phyloP scores from a whole-genome alignment of 2,329 filamentous ascomycete species.

The Colletotrichum euphorbiae region DNA sequence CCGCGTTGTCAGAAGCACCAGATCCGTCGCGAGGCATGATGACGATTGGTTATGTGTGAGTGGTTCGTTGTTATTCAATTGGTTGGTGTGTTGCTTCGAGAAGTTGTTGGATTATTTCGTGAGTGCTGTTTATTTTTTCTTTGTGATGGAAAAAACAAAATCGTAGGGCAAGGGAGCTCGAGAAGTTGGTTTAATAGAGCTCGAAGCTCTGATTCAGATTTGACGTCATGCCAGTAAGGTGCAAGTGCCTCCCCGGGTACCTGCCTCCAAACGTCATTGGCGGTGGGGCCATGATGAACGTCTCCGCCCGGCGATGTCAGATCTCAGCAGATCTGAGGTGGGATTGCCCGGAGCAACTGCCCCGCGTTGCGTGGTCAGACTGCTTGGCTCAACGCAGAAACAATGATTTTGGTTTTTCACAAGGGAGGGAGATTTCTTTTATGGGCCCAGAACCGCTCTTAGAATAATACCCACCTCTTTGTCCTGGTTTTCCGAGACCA shows the following conservation, averaged over 20 bases:
- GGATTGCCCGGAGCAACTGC: constrained; percentile 19
- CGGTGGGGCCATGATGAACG: constrained; percentile 17
- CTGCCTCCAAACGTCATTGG: constrained; percentile 21
- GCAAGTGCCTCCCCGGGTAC: constrained; percentile 11
- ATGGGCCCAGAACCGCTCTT: background rate
- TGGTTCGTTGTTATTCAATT: background rate
- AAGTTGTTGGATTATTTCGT: background rate
- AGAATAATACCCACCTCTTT: background rate
- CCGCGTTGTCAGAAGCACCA: constrained; percentile 60
- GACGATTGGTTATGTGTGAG: constrained; percentile 21
- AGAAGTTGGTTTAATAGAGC: background rate
- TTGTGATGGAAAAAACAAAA: too few relatives aligned
- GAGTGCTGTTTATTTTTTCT: too few relatives aligned
- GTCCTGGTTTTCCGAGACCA: background rate
- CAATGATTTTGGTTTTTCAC: background rate
- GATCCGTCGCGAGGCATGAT: constrained; percentile 65
- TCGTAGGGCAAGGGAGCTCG: background rate
- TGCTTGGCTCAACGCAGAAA: background rate
- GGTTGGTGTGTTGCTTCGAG: background rate
- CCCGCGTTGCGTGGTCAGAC: constrained; percentile 24
- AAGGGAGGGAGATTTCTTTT: background rate
- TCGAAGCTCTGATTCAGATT: background rate
- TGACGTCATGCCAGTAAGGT: constrained; percentile 25
- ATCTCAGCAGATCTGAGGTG: constrained; percentile 23
- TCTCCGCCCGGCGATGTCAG: constrained; percentile 14